Base-by-base conservation (phyloP, 148 eudicot species). In the Dianthus caryophyllus region DNA sequence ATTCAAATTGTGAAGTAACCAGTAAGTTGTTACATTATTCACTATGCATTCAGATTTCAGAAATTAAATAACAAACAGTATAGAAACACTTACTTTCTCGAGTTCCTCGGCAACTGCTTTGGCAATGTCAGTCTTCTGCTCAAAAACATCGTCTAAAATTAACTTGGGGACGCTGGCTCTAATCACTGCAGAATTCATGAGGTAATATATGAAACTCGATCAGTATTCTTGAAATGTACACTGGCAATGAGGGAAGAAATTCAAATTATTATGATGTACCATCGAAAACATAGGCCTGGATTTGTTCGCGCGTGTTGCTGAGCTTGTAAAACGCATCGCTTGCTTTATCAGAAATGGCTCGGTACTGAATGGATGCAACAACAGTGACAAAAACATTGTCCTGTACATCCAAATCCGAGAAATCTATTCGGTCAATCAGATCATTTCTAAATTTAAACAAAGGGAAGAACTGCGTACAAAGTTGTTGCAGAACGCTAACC, bases 311-410 rank as follows among this genome's bases (percentile, higher is more conserved):
- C 1, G 87, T 78, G 80, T 83, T 83, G 71, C 72, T 78, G 53
- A 83, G 84, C 73, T 80, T 83, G 80, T 83, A 83, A 71, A 70
- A 83, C 58, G 87, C 84, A 25, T 83, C 87, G 54, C 51, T 71
- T 11, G 87, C 87, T 65, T 80, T 83, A 12, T 76, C 78, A 30
- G 80, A 67, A 27, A 83, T 55, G 57, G 80, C 84, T 3, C 78
- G 82, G 57, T 73, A 83, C 64, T 83, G 84, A 52, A 83, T 71
- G 0, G 84, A 83, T 31, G 87, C 87, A 4, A 83, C 84, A 13
- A 83, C 84, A 38, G 54, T 83, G 38, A 83, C 87, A 68, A 80
- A 83, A 61, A 83, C 87, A 65, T 83, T 80, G 70, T 83, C 87
- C 87, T 80, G 70, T 14, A 48, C 14, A 48, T 48, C 20, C 7